Percentiles rank a stretch among this genome's conserved stretches.
Conservation (phyloP, 257 asterid genomes). For the Rauvolfia tetraphylla region DNA sequence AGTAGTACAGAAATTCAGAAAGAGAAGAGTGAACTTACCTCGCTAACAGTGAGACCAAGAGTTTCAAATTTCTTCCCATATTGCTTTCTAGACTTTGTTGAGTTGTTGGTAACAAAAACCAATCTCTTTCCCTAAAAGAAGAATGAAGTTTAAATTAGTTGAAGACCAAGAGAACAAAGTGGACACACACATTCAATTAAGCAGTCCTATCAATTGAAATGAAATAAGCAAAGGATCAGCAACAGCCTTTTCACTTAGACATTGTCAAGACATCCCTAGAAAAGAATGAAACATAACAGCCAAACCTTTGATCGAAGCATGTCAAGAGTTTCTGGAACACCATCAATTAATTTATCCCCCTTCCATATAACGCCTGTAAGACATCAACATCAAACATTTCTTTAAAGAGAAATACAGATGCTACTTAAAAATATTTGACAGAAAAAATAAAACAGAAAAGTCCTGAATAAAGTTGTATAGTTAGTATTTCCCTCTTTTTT, state of each 20-base stretch:
- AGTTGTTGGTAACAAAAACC: constrained; percentile 98
- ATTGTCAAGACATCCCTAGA: neutral
- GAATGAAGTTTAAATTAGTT: constrained; percentile 21
- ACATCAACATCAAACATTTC: neutral
- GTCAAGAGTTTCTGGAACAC: constrained; percentile 98
- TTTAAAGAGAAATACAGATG: neutral
- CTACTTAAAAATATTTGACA: neutral
- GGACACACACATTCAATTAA: neutral
- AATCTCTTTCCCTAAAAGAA: constrained; percentile 79
- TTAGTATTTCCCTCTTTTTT: neutral
- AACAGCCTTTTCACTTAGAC: neutral
- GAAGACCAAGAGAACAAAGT: constrained; percentile 4
- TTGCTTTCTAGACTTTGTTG: constrained; percentile 95
- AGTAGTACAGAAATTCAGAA: neutral
- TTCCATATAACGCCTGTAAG: constrained; percentile 94
- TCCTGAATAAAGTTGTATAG: neutral
- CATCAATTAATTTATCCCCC: constrained; percentile 91
- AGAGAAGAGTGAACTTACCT: constrained; percentile 44
- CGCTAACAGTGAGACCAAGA: constrained; percentile 81
- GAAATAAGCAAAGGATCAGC: neutral
- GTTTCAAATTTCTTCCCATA: constrained; percentile 93
- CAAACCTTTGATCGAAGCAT: constrained; percentile 86
- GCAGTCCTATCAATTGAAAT: neutral
- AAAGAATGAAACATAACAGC: neutral
- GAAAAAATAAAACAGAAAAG: neutral